Evolutionary conservation across 1,284 basidiomycete species (phyloP), one percentile per base, ranked within the genome.

Genomic region (Microbotryum scabiosae): DNA sequence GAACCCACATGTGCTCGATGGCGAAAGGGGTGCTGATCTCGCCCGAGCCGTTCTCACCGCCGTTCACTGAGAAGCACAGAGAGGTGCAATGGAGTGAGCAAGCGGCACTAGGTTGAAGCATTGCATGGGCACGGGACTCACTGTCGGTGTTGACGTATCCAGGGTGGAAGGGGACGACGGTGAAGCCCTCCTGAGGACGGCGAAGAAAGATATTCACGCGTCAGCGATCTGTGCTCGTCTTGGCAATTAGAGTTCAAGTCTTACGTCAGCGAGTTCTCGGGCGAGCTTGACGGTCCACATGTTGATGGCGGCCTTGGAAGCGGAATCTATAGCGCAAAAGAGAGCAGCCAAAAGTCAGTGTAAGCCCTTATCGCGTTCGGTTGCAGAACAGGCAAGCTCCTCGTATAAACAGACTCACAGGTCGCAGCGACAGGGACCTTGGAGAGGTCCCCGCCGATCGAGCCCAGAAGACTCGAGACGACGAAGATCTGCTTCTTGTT

Each of bases 121-220:
- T 51, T 49, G 41, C n/a, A n/a, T n/a, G n/a, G n/a, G n/a, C n/a
- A n/a, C n/a, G n/a, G n/a, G n/a, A n/a, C 36, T 41, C 14, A 41
- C 36, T 41, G 36, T 41, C 43, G n/a, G 36, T 41, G 36, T 41
- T 41, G 36, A 41, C 36, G 36, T 41, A 41, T 41, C 65, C 65
- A 9, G 62, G 65, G 53, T 64, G 62, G 56, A 60, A 53, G 20
- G 58, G 41, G n/a, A 61, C 28, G 41, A 49, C 50, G 12, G 59
- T 55, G 25, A 61, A 61, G 44, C 45, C 44, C 44, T 56, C 49
- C 54, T 48, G 45, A 12, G 5, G 30, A 32, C 30, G 30, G 5
- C 10, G 30, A 23, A 26, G 3, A 14, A 30, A 32, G 30, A 14
- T 4, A 2, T 23, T 21, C 10, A n/a, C n/a, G 16, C 14, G 6